These are phyloP conservation scores for Fonsecaea nubica DNA, from an alignment of 2,329 filamentous ascomycete genomes.

Conservation along the genomic window DNA sequence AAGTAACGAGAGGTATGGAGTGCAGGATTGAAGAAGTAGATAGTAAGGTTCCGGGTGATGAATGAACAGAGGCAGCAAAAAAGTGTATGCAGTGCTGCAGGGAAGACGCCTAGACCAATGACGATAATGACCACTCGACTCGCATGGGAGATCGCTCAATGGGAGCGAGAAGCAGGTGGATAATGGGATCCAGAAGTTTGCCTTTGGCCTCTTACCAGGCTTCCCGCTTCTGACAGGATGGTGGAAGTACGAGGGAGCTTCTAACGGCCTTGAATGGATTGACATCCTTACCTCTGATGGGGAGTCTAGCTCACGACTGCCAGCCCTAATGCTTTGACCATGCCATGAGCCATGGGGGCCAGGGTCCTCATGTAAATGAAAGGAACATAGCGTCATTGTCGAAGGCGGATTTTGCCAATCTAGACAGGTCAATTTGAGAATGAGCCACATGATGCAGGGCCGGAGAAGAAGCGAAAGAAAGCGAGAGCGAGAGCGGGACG, in stretches of 20 bases:
- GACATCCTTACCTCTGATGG: slow-evolving; percentile 1
- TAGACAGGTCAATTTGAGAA: slow-evolving; percentile 8
- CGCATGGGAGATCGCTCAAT: background rate
- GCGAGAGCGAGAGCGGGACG: slow-evolving; percentile 9
- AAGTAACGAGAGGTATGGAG: background rate
- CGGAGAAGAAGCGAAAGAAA: slow-evolving; percentile 9
- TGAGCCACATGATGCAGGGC: slow-evolving; percentile 16
- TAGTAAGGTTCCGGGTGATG: slow-evolving; percentile 6
- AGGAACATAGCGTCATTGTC: slow-evolving; percentile 26
- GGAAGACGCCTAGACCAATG: slow-evolving; percentile 18
- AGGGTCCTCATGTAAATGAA: slow-evolving; percentile 13
- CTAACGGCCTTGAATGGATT: slow-evolving; percentile 7
- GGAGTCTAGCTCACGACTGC: slow-evolving; percentile 10
- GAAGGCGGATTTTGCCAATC: slow-evolving; percentile 21
- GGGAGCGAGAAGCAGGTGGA: slow-evolving; percentile 2
- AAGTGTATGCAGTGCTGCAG: slow-evolving; percentile 8
- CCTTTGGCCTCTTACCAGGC: slow-evolving; percentile 4
- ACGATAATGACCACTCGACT: slow-evolving; percentile 1
- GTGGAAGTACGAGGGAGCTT: background rate
- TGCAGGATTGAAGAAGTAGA: slow-evolving; percentile 13
- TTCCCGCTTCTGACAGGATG: slow-evolving; percentile 8
- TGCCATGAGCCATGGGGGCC: slow-evolving; percentile 2
- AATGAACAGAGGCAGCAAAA: slow-evolving; percentile 1
- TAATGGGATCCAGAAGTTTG: slow-evolving; percentile 7
- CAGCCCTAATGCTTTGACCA: slow-evolving; percentile 14